These are phyloP conservation scores for Marasmius tenuissimus DNA, from an alignment of 1,284 basidiomycete genomes.

Conservation along the genomic window DNA sequence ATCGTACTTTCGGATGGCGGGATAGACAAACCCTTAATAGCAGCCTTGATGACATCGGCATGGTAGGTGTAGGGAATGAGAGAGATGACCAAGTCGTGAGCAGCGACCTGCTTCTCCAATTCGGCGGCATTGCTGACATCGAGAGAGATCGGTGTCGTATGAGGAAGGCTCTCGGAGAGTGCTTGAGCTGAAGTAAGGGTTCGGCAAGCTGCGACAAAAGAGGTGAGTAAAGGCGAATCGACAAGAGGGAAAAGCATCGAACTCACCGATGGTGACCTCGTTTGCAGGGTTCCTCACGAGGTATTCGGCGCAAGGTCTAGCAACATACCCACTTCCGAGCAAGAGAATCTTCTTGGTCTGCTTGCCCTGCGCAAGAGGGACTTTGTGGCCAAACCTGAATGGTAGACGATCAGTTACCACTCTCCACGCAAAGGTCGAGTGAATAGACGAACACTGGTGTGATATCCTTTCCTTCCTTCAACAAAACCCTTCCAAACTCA, in stretches of 20 bases:
- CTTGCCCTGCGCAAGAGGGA: constrained; percentile 34
- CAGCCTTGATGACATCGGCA: constrained; percentile 89
- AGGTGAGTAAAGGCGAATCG: constrained; percentile 1
- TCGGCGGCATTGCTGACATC: constrained; percentile 78
- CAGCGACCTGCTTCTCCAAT: constrained; percentile 81
- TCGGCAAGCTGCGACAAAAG: constrained; percentile 66
- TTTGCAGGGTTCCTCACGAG: constrained; percentile 84
- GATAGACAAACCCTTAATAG: constrained; percentile 65
- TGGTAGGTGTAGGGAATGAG: constrained; percentile 97
- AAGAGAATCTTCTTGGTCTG: constrained; percentile 78
- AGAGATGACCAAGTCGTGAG: constrained; percentile 93
- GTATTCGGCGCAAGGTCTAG: constrained; percentile 93
- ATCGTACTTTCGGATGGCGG: background rate
- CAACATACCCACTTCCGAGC: constrained; percentile 95
- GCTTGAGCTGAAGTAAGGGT: constrained; percentile 76
- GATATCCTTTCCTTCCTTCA: constrained; percentile 74
- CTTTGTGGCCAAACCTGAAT: constrained; percentile 28
- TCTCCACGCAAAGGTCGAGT: background rate
- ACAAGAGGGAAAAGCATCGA: background rate
- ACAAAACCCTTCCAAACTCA: constrained; percentile 81
- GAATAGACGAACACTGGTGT: constrained; percentile 65
- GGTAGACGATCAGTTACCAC: background rate
- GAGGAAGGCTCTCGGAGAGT: constrained; percentile 69
- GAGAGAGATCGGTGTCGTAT: constrained; percentile 75
- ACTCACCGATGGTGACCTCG: constrained; percentile 77